phyloP scores from a whole-genome alignment of 176 grass and related monocot genomes.

The Juncus effusus region DNA sequence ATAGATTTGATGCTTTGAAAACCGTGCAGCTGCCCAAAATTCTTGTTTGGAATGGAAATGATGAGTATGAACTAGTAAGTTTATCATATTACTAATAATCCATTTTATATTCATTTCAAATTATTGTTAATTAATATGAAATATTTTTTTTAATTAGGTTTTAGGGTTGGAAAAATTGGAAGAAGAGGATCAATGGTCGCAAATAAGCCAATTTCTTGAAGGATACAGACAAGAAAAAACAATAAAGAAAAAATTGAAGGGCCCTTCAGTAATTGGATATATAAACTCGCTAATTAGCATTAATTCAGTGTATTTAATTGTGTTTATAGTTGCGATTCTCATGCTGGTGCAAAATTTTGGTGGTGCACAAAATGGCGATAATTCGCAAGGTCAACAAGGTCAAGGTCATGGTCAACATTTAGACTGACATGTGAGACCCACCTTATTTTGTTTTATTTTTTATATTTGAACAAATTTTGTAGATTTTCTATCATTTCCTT shows the following conservation, averaged over 20 bases:
- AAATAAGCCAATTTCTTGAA: conserved; percentile 86
- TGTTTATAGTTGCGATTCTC: conserved; percentile 64
- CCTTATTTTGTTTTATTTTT: not conserved
- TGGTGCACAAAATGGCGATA: conserved; percentile 46
- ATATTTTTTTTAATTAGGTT: conserved; percentile 46
- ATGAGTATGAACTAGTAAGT: conserved; percentile 85
- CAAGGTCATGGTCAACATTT: conserved; percentile 29
- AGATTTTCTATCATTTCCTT: conserved; percentile 4
- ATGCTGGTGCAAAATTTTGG: conserved; percentile 55
- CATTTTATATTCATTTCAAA: conserved; percentile 9
- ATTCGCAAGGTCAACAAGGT: conserved; percentile 14
- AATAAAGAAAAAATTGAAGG: conserved; percentile 71
- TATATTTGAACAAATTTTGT: not conserved
- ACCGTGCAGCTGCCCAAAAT: conserved; percentile 75
- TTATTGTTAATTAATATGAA: conserved; percentile 27
- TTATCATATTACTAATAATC: not conserved
- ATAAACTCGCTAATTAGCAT: conserved; percentile 66
- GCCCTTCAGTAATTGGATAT: conserved; percentile 80
- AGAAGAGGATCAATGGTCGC: conserved; percentile 68
- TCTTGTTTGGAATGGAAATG: conserved; percentile 88
- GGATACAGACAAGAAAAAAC: conserved; percentile 86
- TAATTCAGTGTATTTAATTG: conserved; percentile 70
- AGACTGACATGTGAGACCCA: conserved; percentile 13
- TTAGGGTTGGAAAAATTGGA: conserved; percentile 68
- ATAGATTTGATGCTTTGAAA: conserved; percentile 79